Conservation (phyloP, 2,329 filamentous ascomycete genomes). For the Colletotrichum higginsianum region DNA sequence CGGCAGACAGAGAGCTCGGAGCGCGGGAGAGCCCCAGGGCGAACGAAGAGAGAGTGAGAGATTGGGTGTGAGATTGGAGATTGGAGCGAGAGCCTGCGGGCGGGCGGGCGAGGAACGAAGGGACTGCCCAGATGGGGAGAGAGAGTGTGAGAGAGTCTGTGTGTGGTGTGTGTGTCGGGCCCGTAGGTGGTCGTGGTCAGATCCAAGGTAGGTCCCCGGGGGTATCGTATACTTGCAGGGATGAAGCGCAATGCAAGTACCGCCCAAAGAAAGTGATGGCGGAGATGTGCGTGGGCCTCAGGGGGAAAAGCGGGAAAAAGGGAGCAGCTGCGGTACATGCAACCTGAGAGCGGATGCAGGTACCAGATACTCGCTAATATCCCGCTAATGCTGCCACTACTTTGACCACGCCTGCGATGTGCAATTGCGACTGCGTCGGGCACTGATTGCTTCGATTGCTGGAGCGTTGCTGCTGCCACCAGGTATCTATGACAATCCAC, state of each 20-base stretch:
- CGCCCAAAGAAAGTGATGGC: slow-evolving; percentile 38
- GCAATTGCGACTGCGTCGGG: slow-evolving; percentile 13
- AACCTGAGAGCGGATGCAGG: slow-evolving; percentile 38
- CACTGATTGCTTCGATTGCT: slow-evolving; percentile 7
- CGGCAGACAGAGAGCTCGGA: slow-evolving; percentile 13
- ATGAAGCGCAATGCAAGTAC: slow-evolving; percentile 33
- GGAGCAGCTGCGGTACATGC: slow-evolving; percentile 37
- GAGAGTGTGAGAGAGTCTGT: background rate
- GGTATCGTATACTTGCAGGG: slow-evolving; percentile 42
- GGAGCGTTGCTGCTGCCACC: slow-evolving; percentile 11
- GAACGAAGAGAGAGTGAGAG: background rate
- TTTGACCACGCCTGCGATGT: slow-evolving; percentile 20
- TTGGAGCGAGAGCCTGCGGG: background rate
- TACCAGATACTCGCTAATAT: slow-evolving; percentile 41
- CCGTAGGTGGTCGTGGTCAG: background rate
- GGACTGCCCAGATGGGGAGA: slow-evolving; percentile 7
- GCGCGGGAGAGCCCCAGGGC: background rate
- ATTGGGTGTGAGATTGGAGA: slow-evolving; percentile 2
- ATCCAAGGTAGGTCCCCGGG: slow-evolving; percentile 18
- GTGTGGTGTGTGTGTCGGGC: background rate
- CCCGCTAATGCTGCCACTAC: slow-evolving; percentile 36
- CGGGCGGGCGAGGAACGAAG: background rate
- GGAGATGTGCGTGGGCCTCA: slow-evolving; percentile 40
- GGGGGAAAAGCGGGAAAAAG: slow-evolving; percentile 36
- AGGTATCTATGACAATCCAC: background rate